These are phyloP conservation scores for Leccinum obscurum DNA, from an alignment of 768 basidiomycete species.

Conservation along the genomic window DNA sequence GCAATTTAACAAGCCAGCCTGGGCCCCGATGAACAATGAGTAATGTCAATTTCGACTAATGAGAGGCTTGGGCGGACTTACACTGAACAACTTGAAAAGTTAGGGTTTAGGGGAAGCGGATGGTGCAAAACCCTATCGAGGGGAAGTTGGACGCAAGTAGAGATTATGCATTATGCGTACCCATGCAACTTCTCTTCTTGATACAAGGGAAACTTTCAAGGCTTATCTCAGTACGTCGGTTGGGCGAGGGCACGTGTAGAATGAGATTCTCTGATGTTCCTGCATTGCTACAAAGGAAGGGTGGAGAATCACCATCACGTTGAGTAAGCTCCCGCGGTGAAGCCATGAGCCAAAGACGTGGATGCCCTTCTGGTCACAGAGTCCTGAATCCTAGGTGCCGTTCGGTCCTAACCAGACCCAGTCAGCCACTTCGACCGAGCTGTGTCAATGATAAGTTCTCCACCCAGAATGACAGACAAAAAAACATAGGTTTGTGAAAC, in stretches of 20 bases:
- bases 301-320: slow-evolving; percentile 26
- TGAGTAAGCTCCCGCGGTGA: slow-evolving; percentile 18
- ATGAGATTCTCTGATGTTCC: slow-evolving; percentile 20
- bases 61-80: not conserved
- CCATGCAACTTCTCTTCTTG: slow-evolving; percentile 3
- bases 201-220: slow-evolving; percentile 1
- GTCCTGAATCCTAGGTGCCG: not conserved
- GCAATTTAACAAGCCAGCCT: not conserved
- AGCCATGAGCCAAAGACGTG: slow-evolving; percentile 23
- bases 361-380: slow-evolving; percentile 5
- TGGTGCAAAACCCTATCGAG: not conserved
- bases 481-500: too few species aligned
- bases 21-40: not conserved
- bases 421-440: not conserved
- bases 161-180: not conserved
- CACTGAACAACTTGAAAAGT: not conserved
- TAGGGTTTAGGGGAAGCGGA: not conserved
- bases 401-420: not conserved
- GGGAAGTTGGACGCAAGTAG: not conserved
- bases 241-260: slow-evolving; percentile 19
- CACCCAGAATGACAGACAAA: not conserved
- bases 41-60: not conserved
- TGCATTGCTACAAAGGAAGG: slow-evolving; percentile 25
- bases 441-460: not conserved
- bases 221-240: slow-evolving; percentile 6